Conservation (phyloP, 306 rosid genomes). For the Quercus mongolica region DNA sequence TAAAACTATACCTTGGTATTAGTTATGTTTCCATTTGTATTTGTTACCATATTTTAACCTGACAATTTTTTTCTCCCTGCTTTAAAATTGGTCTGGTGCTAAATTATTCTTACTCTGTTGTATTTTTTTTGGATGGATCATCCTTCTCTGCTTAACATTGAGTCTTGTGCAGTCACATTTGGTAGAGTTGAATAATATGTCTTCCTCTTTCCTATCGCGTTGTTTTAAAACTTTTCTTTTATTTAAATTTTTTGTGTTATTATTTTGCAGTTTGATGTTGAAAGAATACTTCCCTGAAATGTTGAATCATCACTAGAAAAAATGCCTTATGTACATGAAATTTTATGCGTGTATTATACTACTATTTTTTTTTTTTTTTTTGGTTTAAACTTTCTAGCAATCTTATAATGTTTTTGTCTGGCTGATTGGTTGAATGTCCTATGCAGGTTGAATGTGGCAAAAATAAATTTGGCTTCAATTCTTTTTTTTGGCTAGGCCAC, state of each 20-base stretch:
- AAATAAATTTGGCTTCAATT: too few relatives aligned
- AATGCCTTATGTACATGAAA: not conserved
- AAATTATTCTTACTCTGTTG: not conserved
- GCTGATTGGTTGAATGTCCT: not conserved
- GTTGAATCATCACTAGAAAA: not conserved
- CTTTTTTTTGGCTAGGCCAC: too few relatives aligned
- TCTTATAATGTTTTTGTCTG: not conserved
- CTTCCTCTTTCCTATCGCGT: slow-evolving; percentile 6
- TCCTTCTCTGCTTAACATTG: not conserved
- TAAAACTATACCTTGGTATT: not conserved
- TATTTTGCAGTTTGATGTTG: not conserved
- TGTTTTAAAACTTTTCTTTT: not conserved
- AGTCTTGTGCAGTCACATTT: not conserved
- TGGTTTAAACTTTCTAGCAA: not conserved
- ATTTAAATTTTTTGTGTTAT: too few relatives aligned
- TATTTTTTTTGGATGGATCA: not conserved
- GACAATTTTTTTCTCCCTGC: not conserved
- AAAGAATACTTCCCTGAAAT: not conserved
- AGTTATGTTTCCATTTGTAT: not conserved
- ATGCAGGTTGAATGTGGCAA: too few relatives aligned
- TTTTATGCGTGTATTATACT: not conserved
- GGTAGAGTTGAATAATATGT: not conserved
- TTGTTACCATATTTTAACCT: not conserved
- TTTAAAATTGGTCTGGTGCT: not conserved
- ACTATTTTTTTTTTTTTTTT: not conserved